Evolutionary conservation across 495 filamentous ascomycete genomes (phyloP), one percentile per base, ranked within the genome.

Genomic region (Diplogelasinospora grovesii): DNA sequence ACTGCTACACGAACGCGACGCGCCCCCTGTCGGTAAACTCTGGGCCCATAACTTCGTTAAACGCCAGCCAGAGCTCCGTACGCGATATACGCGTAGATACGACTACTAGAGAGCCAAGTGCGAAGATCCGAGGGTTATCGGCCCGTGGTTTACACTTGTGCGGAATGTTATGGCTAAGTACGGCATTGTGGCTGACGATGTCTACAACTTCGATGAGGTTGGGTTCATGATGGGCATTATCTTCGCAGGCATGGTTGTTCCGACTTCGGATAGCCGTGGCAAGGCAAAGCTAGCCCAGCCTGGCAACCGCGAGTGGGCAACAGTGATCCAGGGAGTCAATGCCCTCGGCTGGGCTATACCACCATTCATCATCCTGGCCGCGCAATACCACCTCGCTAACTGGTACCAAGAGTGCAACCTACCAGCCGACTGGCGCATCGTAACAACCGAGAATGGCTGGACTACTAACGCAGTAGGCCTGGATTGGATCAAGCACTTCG

Each of bases 401-500:
- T 31, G n/a, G 28, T 31, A 31, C 16, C n/a, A 5, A n/a, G 16
- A 31, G n/a, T 10, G 28, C 28, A 31, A 31, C 10, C 16, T 31
- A n/a, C 28, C 28, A 14, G 16, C n/a, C 5, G 28, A 13, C 16
- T 31, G n/a, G 28, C n/a, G 28, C n/a, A 14, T 31, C 16, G 10
- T 5, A n/a, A 30, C 14, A 13, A 30, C 22, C 25, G 25, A 25
- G 5, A 40, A 30, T 30, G 13, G 37, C 15, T 40, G 16, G 24
- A 40, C 26, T 7, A 40, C 37, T 1, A 31, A 40, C 22, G 24
- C 20, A 18, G 22, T 11, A 15, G 14, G 37, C 25, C 5, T 39
- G 8, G 36, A 39, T 28, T 28, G 9, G 36, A 23, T 39, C 8
- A 7, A 9, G 22, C 36, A 39, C 15, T 39, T 39, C 22, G 36